Evolutionary conservation across 2,329 filamentous ascomycete species (phyloP).

Genomic region (Nigrograna mackinnonii): DNA sequence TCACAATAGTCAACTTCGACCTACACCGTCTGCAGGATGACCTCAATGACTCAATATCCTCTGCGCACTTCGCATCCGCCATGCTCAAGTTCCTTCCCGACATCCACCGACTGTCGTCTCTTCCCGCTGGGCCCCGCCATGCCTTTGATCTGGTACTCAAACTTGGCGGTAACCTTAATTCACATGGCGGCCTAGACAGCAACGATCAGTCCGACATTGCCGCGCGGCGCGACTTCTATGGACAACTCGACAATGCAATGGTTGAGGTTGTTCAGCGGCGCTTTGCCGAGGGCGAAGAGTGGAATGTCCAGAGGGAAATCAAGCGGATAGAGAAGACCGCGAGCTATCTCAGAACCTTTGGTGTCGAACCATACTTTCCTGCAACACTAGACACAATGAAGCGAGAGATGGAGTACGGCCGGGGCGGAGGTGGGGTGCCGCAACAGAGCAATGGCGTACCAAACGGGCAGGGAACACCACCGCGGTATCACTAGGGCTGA

Average conservation of each 20-base stretch:
- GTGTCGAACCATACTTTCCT: conserved; percentile 58
- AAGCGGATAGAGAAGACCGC: conserved; percentile 61
- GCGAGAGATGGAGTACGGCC: conserved; percentile 39
- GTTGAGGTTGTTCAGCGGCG: conserved; percentile 56
- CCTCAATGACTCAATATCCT: conserved; percentile 57
- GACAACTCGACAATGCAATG: conserved; percentile 53
- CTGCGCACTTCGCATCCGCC: conserved; percentile 56
- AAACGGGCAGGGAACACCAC: conserved; percentile 34
- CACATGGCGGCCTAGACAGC: conserved; percentile 55
- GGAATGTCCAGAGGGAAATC: conserved; percentile 56
- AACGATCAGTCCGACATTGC: conserved; percentile 52
- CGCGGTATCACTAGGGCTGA: conserved; percentile 38
- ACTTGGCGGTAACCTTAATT: conserved; percentile 59
- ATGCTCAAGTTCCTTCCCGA: conserved; percentile 60
- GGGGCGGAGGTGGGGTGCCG: conserved; percentile 2
- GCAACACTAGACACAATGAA: conserved; percentile 55
- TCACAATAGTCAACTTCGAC: conserved; percentile 61
- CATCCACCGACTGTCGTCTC: conserved; percentile 53
- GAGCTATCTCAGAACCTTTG: conserved; percentile 54
- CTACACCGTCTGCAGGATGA: conserved; percentile 60
- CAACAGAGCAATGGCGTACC: conserved; percentile 18
- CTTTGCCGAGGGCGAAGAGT: conserved; percentile 56
- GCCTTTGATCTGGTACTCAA: conserved; percentile 60
- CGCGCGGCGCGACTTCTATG: conserved; percentile 55
- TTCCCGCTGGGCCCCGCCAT: conserved; percentile 52